These are phyloP conservation scores for Crassisporium funariophilum DNA, from an alignment of 768 basidiomycete species.

Conservation along the genomic window DNA sequence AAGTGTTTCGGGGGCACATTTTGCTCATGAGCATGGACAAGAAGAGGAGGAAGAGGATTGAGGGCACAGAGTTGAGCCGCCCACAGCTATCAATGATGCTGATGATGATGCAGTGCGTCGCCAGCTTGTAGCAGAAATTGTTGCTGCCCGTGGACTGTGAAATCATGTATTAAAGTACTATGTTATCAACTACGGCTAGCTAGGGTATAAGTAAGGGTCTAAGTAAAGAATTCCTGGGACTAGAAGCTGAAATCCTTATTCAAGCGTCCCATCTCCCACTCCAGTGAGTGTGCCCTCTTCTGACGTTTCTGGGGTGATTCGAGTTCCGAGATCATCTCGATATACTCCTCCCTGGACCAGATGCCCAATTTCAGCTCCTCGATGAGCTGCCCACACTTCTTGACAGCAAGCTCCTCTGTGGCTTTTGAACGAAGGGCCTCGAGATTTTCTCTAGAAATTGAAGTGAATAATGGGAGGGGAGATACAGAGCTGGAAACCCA, in stretches of 20 bases:
- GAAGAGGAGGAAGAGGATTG: not conserved
- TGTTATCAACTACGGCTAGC: too few relatives aligned
- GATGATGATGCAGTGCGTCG: not conserved
- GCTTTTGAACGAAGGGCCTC: too few relatives aligned
- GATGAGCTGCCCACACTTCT: too few relatives aligned
- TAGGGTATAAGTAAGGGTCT: not conserved
- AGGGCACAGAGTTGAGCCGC: not conserved
- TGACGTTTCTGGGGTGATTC: not conserved
- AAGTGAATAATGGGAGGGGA: too few relatives aligned
- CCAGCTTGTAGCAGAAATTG: not conserved
- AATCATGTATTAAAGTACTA: too few relatives aligned
- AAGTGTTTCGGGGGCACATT: constrained; percentile 9
- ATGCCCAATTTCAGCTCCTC: not conserved
- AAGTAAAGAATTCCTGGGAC: not conserved
- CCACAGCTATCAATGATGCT: not conserved
- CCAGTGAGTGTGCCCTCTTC: not conserved
- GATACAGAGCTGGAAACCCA: too few relatives aligned
- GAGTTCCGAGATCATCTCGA: not conserved
- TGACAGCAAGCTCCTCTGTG: too few relatives aligned
- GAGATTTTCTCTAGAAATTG: too few relatives aligned
- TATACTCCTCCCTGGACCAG: too few relatives aligned
- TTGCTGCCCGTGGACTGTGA: not conserved
- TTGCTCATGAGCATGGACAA: constrained; percentile 5
- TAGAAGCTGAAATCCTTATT: not conserved
- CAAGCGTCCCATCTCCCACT: not conserved